A percentile compares a stretch with the other conserved stretches of the same genome.
These are phyloP conservation scores for Rhodotorula sp. DNA, from an alignment of 1,284 basidiomycete species.

Conservation along the genomic window DNA sequence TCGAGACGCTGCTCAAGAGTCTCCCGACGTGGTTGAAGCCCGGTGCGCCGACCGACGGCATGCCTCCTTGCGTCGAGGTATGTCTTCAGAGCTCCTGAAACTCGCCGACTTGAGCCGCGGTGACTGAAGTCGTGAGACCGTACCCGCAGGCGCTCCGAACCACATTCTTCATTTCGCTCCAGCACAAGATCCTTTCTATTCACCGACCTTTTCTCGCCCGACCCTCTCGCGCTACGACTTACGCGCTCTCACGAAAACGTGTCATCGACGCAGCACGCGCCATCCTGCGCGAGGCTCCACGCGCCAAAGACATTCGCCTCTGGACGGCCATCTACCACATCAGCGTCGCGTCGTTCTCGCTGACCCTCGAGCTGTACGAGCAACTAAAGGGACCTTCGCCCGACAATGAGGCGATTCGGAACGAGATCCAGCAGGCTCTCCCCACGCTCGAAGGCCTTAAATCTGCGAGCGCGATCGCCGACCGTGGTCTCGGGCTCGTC, in stretches of 20 bases:
- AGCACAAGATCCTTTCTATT: constrained; percentile 39
- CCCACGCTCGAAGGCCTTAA: constrained; percentile 29
- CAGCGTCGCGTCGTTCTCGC: constrained; percentile 25
- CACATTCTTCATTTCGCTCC: constrained; percentile 32
- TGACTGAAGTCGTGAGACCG: no score
- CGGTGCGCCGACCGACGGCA: background rate
- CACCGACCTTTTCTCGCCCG: constrained; percentile 37
- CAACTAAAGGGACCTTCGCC: constrained; percentile 24
- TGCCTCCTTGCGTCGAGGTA: constrained; percentile 24
- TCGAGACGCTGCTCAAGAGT: constrained; percentile 23
- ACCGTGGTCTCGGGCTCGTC: constrained; percentile 31
- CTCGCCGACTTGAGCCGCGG: no score
- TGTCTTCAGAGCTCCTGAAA: background rate
- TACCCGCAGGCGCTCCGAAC: constrained; percentile 18
- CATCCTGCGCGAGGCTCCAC: constrained; percentile 31
- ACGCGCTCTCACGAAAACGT: constrained; percentile 34
- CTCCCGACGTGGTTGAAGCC: constrained; percentile 26
- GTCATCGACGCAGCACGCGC: constrained; percentile 34
- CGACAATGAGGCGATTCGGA: constrained; percentile 31
- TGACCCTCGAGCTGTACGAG: constrained; percentile 39
- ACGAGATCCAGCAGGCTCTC: constrained; percentile 25
- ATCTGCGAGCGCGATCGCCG: constrained; percentile 31
- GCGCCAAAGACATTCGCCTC: constrained; percentile 16
- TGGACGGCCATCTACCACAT: constrained; percentile 31
- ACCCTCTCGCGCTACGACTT: constrained; percentile 29